Conservation (phyloP, 306 rosid species). For the Crotalaria pallida region DNA sequence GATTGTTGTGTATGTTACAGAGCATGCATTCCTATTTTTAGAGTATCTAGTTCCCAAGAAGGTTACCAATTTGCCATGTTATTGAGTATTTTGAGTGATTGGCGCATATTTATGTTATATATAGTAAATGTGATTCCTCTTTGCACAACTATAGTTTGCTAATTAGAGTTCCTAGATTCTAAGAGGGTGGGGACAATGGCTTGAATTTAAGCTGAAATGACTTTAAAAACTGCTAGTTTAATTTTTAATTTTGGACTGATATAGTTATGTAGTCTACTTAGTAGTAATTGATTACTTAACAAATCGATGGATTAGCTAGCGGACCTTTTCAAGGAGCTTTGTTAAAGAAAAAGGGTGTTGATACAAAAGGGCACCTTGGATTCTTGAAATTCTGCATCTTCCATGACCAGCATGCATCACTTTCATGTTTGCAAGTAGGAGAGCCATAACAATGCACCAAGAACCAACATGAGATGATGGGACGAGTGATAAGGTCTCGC, state of each 20-base stretch:
- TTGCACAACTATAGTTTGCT: not conserved
- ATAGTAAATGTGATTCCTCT: not conserved
- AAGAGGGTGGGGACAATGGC: no score
- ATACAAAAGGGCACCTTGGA: no score
- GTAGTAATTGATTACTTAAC: no score
- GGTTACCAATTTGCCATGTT: not conserved
- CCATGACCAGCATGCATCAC: no score
- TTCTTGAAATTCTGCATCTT: no score
- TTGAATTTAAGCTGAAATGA: not conserved
- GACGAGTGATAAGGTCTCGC: no score
- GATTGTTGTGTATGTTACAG: not conserved
- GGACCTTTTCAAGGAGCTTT: no score
- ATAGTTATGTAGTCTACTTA: not conserved
- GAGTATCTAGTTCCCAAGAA: not conserved
- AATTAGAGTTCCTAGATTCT: not conserved
- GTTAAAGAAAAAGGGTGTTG: no score
- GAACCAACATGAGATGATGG: no score
- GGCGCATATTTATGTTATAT: not conserved
- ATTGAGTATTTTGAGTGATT: not conserved
- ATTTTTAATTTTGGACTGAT: not conserved
- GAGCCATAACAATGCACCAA: no score
- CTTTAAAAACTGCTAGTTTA: not conserved
- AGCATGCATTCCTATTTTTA: not conserved
- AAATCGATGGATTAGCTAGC: no score
- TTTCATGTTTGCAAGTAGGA: no score